Percentiles rank a stretch among this genome's conserved stretches.
Conservation (phyloP, 768 basidiomycete species). For the Xerocomus brunneocitrinus region DNA sequence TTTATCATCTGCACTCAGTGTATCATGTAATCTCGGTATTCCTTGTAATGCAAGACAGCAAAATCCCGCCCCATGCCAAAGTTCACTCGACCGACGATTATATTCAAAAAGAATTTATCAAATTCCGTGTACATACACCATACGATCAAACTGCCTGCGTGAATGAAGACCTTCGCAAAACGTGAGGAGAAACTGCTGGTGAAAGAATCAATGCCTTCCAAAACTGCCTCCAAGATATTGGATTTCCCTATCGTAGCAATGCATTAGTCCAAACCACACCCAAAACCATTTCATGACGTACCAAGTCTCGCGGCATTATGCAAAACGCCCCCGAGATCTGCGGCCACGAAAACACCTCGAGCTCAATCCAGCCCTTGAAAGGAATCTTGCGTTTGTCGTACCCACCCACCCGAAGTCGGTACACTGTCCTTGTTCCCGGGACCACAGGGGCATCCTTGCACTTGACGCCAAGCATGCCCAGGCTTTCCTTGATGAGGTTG, state of each 20-base stretch:
- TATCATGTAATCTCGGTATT: constrained; percentile 25
- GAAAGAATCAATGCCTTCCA: constrained; percentile 63
- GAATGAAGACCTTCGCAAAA: constrained; percentile 31
- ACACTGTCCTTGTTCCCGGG: constrained; percentile 12
- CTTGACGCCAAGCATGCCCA: constrained; percentile 47
- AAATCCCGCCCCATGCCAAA: not conserved
- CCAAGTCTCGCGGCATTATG: constrained; percentile 65
- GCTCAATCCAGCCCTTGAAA: constrained; percentile 72
- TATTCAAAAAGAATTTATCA: not conserved
- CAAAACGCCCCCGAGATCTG: constrained; percentile 58
- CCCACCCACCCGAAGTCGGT: constrained; percentile 60
- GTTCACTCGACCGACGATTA: not conserved
- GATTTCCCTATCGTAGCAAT: constrained; percentile 51
- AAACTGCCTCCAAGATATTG: constrained; percentile 71
- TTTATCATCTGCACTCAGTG: constrained; percentile 28
- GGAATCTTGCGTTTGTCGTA: constrained; percentile 57
- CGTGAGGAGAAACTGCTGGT: constrained; percentile 52
- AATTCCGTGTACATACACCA: not conserved
- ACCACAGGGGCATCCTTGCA: constrained; percentile 38
- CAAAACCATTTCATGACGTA: constrained; percentile 30
- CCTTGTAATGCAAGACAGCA: constrained; percentile 12
- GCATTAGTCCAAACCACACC: not conserved
- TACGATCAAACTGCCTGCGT: not conserved
- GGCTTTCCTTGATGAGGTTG: constrained; percentile 48
- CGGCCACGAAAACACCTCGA: constrained; percentile 55